A percentile compares a stretch with the other conserved stretches of the same genome.
phyloP scores from a whole-genome alignment of 2,329 filamentous ascomycete species.

The Zelopaecilomyces penicillatus region DNA sequence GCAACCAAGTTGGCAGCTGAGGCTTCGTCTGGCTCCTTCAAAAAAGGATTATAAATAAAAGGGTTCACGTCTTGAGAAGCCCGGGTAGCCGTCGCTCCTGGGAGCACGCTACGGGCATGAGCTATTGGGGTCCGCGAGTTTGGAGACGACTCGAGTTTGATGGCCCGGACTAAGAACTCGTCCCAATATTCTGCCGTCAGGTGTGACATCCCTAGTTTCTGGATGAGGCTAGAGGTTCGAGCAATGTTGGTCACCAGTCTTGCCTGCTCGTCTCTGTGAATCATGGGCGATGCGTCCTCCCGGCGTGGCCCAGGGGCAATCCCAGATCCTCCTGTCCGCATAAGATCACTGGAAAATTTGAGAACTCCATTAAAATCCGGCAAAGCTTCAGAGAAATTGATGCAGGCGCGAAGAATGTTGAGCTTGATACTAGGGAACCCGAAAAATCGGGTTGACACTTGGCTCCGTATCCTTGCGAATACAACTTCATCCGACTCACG shows the following conservation, averaged over 20 bases:
- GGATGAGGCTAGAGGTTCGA: slow-evolving; percentile 71
- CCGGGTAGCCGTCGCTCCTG: slow-evolving; percentile 39
- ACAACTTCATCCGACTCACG: slow-evolving; percentile 44
- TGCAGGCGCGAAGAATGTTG: slow-evolving; percentile 79
- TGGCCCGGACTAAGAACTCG: slow-evolving; percentile 76
- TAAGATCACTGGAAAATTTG: slow-evolving; percentile 72
- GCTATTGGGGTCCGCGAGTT: slow-evolving; percentile 55
- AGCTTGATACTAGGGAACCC: slow-evolving; percentile 76
- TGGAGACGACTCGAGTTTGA: slow-evolving; percentile 59
- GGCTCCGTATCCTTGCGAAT: slow-evolving; percentile 49
- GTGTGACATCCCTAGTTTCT: slow-evolving; percentile 61
- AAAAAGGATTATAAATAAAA: slow-evolving; percentile 92
- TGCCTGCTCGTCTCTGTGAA: slow-evolving; percentile 75
- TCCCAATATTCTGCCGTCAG: slow-evolving; percentile 90
- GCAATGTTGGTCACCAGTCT: slow-evolving; percentile 78
- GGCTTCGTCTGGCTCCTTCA: slow-evolving; percentile 56
- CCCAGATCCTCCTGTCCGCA: slow-evolving; percentile 74
- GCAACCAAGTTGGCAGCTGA: slow-evolving; percentile 66
- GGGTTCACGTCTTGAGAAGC: slow-evolving; percentile 63
- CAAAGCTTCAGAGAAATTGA: slow-evolving; percentile 87
- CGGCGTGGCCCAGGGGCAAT: slow-evolving; percentile 63
- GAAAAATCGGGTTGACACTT: slow-evolving; percentile 55
- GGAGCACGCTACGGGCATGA: slow-evolving; percentile 50
- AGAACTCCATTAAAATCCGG: slow-evolving; percentile 89
- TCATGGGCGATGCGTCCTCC: slow-evolving; percentile 60